Base-by-base conservation (phyloP, 352 stramenopile genomes). In the Phytophthora fragariae region DNA sequence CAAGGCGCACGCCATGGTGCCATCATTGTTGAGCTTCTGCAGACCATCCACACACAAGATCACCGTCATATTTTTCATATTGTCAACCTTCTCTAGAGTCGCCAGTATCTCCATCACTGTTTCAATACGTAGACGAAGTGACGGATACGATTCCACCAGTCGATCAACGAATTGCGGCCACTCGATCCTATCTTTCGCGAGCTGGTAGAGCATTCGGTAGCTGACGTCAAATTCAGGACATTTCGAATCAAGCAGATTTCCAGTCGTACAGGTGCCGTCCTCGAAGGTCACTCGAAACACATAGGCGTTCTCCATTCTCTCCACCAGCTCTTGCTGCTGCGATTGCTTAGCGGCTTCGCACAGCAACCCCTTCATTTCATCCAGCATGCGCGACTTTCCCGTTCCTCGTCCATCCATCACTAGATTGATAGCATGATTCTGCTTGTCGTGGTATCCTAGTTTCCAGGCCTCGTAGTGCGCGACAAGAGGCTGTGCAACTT, bases 21-120 rank as follows among this genome's bases (percentile, higher is more conserved):
- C n/a, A n/a, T n/a, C 56, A 68, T 80, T 47, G 33, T 66, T 57
- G n/a, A 80, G 50, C 35, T 68, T 59, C 49, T 80, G 55, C 0
- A 80, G 46, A 52, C 60, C 65, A 69, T 77, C 73, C 46, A 77
- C 47, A 46, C 74, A 81, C 70, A 81, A 64, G 56, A 76, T 73
- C 17, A 78, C 65, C 31, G 74, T 78, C 65, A 77, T 73, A 62
- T 77, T 60, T 55, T 77, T 59, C 33, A 76, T 14, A 11, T 73
- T 62, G 55, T 57, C 39, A 57, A 70, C 60, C 24, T 68, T 70
- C 57, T 65, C 21, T 41, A 68, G 7, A 21, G 41, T 65, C 2
- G 62, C 70, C 46, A 77, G 21, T 15, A 69, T 59, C 7, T 33
- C n/a, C 31, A 62, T 57, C 41, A 62, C 53, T 27, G 12, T 27